These are phyloP conservation scores for Castanospermum australe DNA, from an alignment of 306 rosid genomes.

Conservation along the genomic window DNA sequence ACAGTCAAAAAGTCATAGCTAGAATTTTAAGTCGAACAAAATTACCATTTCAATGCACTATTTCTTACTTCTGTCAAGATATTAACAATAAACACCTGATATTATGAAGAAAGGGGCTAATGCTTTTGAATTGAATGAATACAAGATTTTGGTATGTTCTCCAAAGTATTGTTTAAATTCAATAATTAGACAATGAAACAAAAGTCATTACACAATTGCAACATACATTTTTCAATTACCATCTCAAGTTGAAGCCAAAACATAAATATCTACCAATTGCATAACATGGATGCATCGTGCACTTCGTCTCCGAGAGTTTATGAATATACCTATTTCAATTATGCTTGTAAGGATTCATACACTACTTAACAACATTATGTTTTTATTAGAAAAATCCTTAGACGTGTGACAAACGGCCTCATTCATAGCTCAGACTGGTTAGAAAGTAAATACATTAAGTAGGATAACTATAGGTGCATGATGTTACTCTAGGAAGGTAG, in stretches of 20 bases:
- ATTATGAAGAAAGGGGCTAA: conserved; percentile 2
- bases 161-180: neutral
- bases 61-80: conserved; percentile 9
- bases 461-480: neutral
- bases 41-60: conserved; percentile 13
- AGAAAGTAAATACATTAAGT: neutral
- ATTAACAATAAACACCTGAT: neutral
- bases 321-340: neutral
- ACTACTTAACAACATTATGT: neutral
- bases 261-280: conserved; percentile 9
- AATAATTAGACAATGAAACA: conserved; percentile 11
- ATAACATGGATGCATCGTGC: neutral
- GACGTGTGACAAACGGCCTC: neutral
- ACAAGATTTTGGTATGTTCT: neutral
- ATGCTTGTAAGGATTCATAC: neutral
- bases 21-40: neutral
- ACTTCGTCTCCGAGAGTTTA: neutral
- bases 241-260: conserved; percentile 3
- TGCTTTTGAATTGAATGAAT: neutral
- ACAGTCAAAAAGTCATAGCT: conserved; percentile 1
- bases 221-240: neutral
- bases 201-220: conserved; percentile 1
- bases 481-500: neutral
- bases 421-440: neutral
- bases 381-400: neutral